Base-by-base conservation (phyloP, 2,329 filamentous ascomycete genomes). In the Stagonosporopsis tanaceti region DNA sequence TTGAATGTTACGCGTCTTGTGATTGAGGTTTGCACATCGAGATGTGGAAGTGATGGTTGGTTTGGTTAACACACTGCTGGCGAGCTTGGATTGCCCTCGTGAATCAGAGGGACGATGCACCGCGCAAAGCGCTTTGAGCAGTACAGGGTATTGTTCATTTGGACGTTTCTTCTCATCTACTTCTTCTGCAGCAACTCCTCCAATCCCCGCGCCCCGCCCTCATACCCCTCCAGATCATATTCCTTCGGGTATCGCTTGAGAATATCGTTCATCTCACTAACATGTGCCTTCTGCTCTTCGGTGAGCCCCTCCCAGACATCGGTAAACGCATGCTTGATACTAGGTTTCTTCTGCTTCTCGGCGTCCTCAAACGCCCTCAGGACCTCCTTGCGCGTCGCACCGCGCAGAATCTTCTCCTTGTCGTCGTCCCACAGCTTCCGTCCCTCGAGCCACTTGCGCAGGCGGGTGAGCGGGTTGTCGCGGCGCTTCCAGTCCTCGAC, bases 401-500 rank as follows among this genome's bases (percentile, higher is more conserved):
- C 85, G 20, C 93, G 80, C 3, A 89, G 82, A 56, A 89, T 85
- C 68, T 88, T 91, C 77, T 99, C 95, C 66, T 89, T 86, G 38
- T 86, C 83, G 62, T 97, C 93, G 67, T 93, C 87, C 95, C 95
- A 99, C 39, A 93, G 82, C 0, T 87, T 87, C 65, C 88, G 87
- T 8, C 86, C 84, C 77, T 99, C 94, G 79, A 99, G 87, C 85
- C 92, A 99, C 80, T 97, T 97, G 22, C 93, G 85, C 53, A 96
- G 74, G 12, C 93, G 84, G 2, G 91, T 92, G 47, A 97, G 89
- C 1, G 93, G 93, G 70, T 97, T 97, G 72, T 97, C 93, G 12
- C 93, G 83, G 0, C 92, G 76, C 77, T 96, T 96, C 93, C 93
- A 97, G 74, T 96, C 92, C 73, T 97, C 91, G 7, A 99, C 95